Evolutionary conservation across 768 basidiomycete genomes (phyloP), one percentile per base, ranked within the genome.

Genomic region (Paxillus rubicundulus): DNA sequence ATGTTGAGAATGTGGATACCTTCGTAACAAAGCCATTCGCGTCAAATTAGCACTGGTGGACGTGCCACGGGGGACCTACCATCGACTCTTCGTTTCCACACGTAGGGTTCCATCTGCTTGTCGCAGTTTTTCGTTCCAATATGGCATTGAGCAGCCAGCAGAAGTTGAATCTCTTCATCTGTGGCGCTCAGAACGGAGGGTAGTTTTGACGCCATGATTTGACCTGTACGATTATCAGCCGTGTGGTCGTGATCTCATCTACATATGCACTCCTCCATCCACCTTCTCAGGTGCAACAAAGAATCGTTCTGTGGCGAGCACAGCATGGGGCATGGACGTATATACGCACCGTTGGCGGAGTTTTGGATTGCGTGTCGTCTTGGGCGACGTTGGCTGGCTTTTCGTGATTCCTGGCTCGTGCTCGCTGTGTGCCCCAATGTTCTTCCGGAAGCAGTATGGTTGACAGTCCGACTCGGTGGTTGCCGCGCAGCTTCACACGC

Each of bases 121-220:
- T 98, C 96, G 79, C 94, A 96, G 77, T 98, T 97, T 89, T 98
- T 98, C 61, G 88, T 92, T 70, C 95, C 96, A 59, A 98, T 88
- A 71, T 98, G 96, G 73, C 86, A 88, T 79, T 98, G 92, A 18
- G 97, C 97, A 67, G 94, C 86, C 56, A 98, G 81, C 67, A 98
- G 82, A 62, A 92, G 85, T 74, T 91, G 90, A 64, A 98, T 95
- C 74, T 98, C 96, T 78, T 98, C 95, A 74, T 98, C 95, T 50
- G 93, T 95, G 41, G 94, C 91, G 69, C 85, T 85, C 66, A 99
- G 84, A 62, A 89, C 82, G 66, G 93, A 87, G 64, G 96, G 96
- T 62, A 98, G 82, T 84, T 97, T 97, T 71, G 92, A 92, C 66
- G 89, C 77, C 81, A 81, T 80, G 71, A 49, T 71, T 69, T 54